Percentiles rank a stretch among this genome's conserved stretches.
Evolutionary conservation across 768 basidiomycete genomes (phyloP).

Genomic region (Mycena galopus): DNA sequence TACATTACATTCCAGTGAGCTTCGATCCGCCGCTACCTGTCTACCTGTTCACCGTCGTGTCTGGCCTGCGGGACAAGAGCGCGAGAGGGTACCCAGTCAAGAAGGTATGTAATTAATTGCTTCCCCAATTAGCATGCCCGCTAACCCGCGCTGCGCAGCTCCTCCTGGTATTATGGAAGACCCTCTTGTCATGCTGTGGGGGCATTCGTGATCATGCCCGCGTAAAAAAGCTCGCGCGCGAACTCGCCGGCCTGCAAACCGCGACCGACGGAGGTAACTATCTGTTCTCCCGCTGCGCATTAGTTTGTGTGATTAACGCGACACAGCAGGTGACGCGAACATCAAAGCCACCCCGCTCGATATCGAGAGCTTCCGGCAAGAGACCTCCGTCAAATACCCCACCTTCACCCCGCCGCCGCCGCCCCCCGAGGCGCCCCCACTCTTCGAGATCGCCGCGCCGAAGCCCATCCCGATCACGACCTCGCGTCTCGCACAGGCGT

Average conservation of each 20-base stretch:
- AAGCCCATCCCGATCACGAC: slow-evolving; percentile 55
- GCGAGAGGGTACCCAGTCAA: slow-evolving; percentile 98
- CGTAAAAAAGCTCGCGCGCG: slow-evolving; percentile 87
- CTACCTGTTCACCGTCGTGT: slow-evolving; percentile 92
- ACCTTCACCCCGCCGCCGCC: slow-evolving; percentile 82
- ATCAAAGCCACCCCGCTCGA: slow-evolving; percentile 95
- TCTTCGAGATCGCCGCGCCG: slow-evolving; percentile 48
- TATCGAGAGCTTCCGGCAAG: slow-evolving; percentile 89
- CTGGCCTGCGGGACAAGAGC: slow-evolving; percentile 91
- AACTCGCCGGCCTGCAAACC: slow-evolving; percentile 82
- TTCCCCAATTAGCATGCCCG: slow-evolving; percentile 26
- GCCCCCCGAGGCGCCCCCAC: slow-evolving; percentile 49
- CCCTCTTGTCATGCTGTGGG: slow-evolving; percentile 91
- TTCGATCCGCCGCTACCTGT: slow-evolving; percentile 95
- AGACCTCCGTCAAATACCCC: slow-evolving; percentile 95
- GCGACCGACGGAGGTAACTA: slow-evolving; percentile 58
- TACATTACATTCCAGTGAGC: slow-evolving; percentile 77
- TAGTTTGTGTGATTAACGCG: not conserved
- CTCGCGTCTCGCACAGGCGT: slow-evolving; percentile 87
- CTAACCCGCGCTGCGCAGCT: slow-evolving; percentile 63
- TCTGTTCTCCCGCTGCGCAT: not conserved
- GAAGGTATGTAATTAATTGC: slow-evolving; percentile 67
- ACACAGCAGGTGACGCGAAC: slow-evolving; percentile 58
- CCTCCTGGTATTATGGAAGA: slow-evolving; percentile 95
- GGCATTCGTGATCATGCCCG: slow-evolving; percentile 89